These are phyloP conservation scores for Cladobotryum protrusum DNA, from an alignment of 2,329 filamentous ascomycete genomes.

Conservation along the genomic window DNA sequence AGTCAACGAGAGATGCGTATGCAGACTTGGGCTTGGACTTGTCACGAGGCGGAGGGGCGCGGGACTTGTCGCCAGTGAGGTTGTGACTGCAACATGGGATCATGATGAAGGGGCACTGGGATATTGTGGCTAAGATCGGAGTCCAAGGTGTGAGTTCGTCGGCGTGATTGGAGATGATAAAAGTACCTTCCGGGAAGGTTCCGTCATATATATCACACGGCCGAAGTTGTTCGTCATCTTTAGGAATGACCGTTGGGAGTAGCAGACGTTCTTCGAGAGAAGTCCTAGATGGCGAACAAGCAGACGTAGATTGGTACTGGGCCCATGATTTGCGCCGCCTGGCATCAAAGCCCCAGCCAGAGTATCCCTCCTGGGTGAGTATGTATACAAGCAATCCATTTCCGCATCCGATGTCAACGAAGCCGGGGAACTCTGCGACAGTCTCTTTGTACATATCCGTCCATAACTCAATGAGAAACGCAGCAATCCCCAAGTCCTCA, in stretches of 20 bases:
- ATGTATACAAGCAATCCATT: conserved; percentile 88
- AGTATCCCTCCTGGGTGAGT: conserved; percentile 71
- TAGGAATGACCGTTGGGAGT: conserved; percentile 37
- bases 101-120: conserved; percentile 74
- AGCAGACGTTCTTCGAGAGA: conserved; percentile 43
- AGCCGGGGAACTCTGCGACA: conserved; percentile 62
- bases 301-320: conserved; percentile 48
- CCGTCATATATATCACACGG: conserved; percentile 48
- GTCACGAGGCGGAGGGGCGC: conserved; percentile 54
- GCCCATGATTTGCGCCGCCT: conserved; percentile 79
- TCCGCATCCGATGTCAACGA: conserved; percentile 93
- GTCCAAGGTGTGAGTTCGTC: conserved; percentile 97
- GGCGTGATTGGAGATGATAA: conserved; percentile 95
- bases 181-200: conserved; percentile 65
- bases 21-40: conserved; percentile 55
- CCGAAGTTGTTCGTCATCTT: neutral
- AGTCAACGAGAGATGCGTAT: conserved; percentile 77
- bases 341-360: conserved; percentile 88
- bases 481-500: conserved; percentile 84
- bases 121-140: conserved; percentile 73
- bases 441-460: conserved; percentile 63
- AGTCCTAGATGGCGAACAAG: conserved; percentile 21
- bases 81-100: conserved; percentile 95
- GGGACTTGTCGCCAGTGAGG: conserved; percentile 67
- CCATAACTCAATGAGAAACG: conserved; percentile 92